A percentile compares a stretch with the other conserved stretches of the same genome.
These are phyloP conservation scores for Suhomyces coccinellae DNA, from an alignment of 1,139 yeast species.

Conservation along the genomic window DNA sequence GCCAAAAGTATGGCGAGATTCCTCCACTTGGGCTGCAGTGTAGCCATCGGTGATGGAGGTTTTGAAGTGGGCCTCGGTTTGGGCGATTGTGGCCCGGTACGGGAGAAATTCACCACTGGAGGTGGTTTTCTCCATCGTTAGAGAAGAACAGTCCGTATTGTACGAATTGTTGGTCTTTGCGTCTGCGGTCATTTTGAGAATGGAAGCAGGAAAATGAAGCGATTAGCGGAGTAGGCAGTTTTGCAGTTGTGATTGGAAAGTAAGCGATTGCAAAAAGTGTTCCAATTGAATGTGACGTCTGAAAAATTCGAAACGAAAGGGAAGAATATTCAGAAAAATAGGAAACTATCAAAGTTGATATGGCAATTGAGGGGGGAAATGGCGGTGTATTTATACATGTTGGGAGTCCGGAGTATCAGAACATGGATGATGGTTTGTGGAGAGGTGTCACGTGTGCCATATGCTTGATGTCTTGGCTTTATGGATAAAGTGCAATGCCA, in stretches of 20 bases:
- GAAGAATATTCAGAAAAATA: not conserved
- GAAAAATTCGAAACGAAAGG: not conserved
- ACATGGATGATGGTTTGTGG: not conserved
- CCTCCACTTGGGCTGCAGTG: conserved; percentile 14
- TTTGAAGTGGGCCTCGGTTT: conserved; percentile 15
- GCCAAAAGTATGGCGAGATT: conserved; percentile 20
- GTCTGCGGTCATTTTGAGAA: not conserved
- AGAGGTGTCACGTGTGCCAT: conserved; percentile 1
- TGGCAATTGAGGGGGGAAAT: not conserved
- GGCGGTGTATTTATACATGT: not conserved
- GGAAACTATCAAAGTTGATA: not conserved
- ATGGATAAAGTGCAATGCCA: conserved; percentile 5
- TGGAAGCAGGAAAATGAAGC: too few species aligned
- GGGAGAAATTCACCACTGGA: conserved; percentile 10
- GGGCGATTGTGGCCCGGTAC: conserved; percentile 17
- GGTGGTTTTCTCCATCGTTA: conserved; percentile 1
- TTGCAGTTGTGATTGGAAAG: too few species aligned
- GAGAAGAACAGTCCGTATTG: not conserved
- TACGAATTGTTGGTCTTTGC: not conserved
- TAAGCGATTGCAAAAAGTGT: not conserved
- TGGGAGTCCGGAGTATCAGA: not conserved
- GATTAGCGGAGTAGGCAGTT: too few species aligned
- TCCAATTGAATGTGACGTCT: too few species aligned
- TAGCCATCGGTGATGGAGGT: conserved; percentile 20
- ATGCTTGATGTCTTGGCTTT: conserved; percentile 10